phyloP scores from a whole-genome alignment of 1,284 basidiomycete species.

The Leccinum griseonigrum region DNA sequence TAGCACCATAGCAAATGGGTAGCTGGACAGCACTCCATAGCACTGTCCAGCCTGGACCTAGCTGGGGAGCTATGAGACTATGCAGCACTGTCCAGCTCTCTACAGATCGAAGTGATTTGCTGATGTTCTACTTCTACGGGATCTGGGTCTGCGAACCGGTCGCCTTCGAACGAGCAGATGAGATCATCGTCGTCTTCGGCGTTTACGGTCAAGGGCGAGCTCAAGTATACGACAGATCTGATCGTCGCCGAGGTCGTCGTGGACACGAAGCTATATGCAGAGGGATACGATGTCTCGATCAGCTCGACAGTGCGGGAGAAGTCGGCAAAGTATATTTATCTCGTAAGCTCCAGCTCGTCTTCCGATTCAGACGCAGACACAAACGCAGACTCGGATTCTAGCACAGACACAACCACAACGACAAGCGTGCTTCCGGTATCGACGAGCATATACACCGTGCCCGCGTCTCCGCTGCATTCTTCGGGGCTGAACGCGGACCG shows the following conservation, averaged over 20 bases:
- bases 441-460: constrained; percentile 63
- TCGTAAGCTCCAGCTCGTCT: constrained; percentile 5
- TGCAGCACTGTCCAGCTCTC: too few relatives aligned
- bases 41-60: too few relatives aligned
- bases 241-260: constrained; percentile 71
- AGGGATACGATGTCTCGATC: constrained; percentile 62
- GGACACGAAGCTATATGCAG: constrained; percentile 72
- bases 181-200: constrained; percentile 40
- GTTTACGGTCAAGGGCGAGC: constrained; percentile 60
- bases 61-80: too few relatives aligned
- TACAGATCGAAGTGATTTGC: too few relatives aligned
- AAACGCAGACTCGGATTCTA: not conserved
- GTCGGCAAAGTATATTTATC: constrained; percentile 25
- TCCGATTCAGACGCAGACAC: not conserved
- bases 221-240: constrained; percentile 55
- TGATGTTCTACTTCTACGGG: constrained; percentile 19
- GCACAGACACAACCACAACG: not conserved
- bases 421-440: constrained; percentile 46
- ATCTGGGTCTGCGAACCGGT: constrained; percentile 12
- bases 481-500: constrained; percentile 58
- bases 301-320: constrained; percentile 44
- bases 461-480: constrained; percentile 78
- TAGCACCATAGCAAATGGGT: too few relatives aligned
- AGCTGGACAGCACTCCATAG: too few relatives aligned
- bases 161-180: constrained; percentile 21